Conservation (phyloP, 139 green algal species). For the Closterium sp. region DNA sequence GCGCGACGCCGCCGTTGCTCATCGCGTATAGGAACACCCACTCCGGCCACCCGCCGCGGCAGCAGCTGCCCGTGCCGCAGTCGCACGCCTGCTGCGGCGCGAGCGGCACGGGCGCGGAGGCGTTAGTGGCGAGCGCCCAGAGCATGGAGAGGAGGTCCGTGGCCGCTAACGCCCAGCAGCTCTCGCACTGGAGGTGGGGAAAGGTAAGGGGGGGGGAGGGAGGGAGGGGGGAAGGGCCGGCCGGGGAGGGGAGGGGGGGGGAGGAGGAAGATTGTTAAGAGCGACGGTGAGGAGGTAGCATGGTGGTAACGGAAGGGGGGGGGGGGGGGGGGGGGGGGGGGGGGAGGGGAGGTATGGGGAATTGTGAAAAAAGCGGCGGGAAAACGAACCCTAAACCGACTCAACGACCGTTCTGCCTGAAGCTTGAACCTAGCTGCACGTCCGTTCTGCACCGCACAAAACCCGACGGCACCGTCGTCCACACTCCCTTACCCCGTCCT, state of each 20-base stretch:
- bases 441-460: background rate
- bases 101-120: background rate
- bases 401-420: background rate
- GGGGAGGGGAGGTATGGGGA: background rate
- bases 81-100: constrained; percentile 41
- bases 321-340: no score
- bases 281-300: no score
- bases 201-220: background rate
- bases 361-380: background rate
- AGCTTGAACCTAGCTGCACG: background rate
- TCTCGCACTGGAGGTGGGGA: constrained; percentile 68
- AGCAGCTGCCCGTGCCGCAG: constrained; percentile 57
- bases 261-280: no score
- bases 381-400: background rate
- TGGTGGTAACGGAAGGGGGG: no score
- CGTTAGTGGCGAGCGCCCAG: constrained; percentile 66
- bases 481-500: background rate
- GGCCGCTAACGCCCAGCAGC: constrained; percentile 91
- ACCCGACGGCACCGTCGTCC: background rate
- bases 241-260: no score
- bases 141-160: constrained; percentile 86
- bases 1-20: constrained; percentile 85
- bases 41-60: constrained; percentile 92
- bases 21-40: constrained; percentile 86
- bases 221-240: no score